Conservation (phyloP, 208 protist genomes). For the Crithidia sp. region DNA sequence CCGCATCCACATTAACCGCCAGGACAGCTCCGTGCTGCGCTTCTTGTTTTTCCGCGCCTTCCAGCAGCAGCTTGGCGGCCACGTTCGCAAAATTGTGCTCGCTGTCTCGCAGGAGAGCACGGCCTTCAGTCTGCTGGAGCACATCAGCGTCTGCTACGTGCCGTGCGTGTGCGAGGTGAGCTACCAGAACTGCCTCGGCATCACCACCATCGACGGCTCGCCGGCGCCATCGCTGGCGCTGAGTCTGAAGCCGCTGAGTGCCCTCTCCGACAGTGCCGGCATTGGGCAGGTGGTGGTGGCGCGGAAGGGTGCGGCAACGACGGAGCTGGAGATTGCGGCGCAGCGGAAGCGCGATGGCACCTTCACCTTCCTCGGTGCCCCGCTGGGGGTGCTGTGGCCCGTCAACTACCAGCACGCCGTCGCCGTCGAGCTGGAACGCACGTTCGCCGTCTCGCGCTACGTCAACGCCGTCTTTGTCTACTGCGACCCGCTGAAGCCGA, state of each 20-base stretch:
- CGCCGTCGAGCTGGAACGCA: constrained; percentile 72
- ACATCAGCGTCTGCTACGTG: constrained; percentile 85
- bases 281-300: constrained; percentile 66
- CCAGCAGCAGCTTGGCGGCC: constrained; percentile 70
- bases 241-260: constrained; percentile 44
- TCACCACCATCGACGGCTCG: constrained; percentile 78
- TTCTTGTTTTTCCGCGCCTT: constrained; percentile 82
- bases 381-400: constrained; percentile 80
- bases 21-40: constrained; percentile 75
- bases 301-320: constrained; percentile 27
- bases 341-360: constrained; percentile 64
- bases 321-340: constrained; percentile 66
- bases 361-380: constrained; percentile 69
- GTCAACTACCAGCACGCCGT: constrained; percentile 75
- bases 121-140: constrained; percentile 70
- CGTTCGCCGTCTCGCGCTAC: constrained; percentile 78
- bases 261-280: constrained; percentile 50
- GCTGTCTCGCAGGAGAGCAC: constrained; percentile 74
- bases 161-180: constrained; percentile 82
- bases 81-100: constrained; percentile 74
- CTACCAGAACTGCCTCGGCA: constrained; percentile 72
- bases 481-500: constrained; percentile 66
- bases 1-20: constrained; percentile 78
- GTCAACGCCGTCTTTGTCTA: constrained; percentile 89
- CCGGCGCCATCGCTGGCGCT: constrained; percentile 65